Evolutionary conservation across 2,329 filamentous ascomycete species (phyloP).

Genomic region (Pseudocercospora fuligena): DNA sequence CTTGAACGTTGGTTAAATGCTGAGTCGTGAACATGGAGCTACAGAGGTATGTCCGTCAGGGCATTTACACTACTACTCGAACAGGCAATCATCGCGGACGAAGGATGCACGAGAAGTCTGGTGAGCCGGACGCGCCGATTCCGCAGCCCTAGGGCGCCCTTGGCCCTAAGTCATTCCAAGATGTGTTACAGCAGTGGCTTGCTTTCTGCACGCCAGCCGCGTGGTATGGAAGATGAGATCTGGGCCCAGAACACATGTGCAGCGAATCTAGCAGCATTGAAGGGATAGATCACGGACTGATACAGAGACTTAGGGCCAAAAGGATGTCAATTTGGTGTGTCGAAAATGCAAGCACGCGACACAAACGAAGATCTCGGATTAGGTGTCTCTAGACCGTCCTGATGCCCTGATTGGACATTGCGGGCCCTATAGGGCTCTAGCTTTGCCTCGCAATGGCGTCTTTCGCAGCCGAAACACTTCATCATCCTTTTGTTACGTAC

Average conservation of each 20-base stretch:
- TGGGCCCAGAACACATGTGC: background rate
- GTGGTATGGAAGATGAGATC: background rate
- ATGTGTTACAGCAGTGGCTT: background rate
- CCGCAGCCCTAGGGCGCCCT: background rate
- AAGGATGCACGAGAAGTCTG: background rate
- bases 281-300: background rate
- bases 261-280: background rate
- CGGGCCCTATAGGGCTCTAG: background rate
- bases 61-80: background rate
- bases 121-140: background rate
- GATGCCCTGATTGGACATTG: background rate
- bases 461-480: conserved; percentile 1
- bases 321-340: background rate
- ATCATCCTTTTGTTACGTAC: background rate
- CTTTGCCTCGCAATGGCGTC: background rate
- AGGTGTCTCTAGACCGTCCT: background rate
- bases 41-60: background rate
- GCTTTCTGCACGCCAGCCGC: background rate
- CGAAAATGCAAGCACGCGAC: background rate
- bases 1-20: background rate
- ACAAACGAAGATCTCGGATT: background rate
- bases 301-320: background rate
- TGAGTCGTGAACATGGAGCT: background rate
- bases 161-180: background rate
- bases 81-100: background rate